These are phyloP conservation scores for Discostella stelligeroides DNA, from an alignment of 108 stramenopile genomes.

Conservation along the genomic window DNA sequence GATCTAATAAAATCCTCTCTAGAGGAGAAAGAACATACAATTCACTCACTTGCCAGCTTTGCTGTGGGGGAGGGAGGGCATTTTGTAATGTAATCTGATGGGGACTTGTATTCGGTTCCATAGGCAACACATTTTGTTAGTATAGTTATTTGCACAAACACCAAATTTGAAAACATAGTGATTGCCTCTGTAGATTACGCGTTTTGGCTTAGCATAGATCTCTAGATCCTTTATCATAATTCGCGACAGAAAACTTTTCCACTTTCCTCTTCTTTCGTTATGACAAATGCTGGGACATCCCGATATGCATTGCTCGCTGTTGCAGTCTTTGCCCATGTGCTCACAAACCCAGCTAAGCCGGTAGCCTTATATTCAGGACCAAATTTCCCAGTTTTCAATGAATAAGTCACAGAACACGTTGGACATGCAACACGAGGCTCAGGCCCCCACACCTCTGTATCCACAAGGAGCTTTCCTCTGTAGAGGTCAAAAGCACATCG, in stretches of 20 bases:
- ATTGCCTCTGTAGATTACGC: too few relatives aligned
- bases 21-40: conserved; percentile 77
- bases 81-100: conserved; percentile 63
- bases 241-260: conserved; percentile 73
- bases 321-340: conserved; percentile 73
- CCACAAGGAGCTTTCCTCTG: conserved; percentile 68
- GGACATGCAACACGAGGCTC: conserved; percentile 84
- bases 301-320: conserved; percentile 54
- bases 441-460: conserved; percentile 53
- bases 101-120: background rate
- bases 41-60: conserved; percentile 78
- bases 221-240: conserved; percentile 22
- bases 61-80: conserved; percentile 85
- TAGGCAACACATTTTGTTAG: too few relatives aligned
- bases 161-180: too few relatives aligned
- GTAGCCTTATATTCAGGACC: conserved; percentile 76
- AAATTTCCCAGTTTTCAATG: conserved; percentile 61
- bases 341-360: conserved; percentile 79
- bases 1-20: conserved; percentile 82
- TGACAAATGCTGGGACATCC: conserved; percentile 65
- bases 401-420: conserved; percentile 78
- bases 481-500: conserved; percentile 83
- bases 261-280: conserved; percentile 65
- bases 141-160: too few relatives aligned
- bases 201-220: background rate